Base-by-base conservation (phyloP, 306 rosid genomes). In the Quercus bicolor region DNA sequence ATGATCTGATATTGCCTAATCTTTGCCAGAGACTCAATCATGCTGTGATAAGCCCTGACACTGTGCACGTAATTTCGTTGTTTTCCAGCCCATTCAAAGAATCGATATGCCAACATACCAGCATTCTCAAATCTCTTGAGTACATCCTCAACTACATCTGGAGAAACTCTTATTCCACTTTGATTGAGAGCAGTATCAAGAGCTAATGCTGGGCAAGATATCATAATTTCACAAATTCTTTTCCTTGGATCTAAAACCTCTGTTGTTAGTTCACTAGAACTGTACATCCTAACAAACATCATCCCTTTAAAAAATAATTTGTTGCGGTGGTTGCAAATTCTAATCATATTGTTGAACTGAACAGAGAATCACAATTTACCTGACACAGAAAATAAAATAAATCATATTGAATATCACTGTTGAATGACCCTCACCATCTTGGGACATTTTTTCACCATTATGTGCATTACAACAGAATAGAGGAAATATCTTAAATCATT, bases 101-200 rank as follows among this genome's bases (percentile, higher is more conserved):
- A 91, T n/a, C 90, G 86, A 75, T 84, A 87, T 1, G 94, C 91
- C 5, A 92, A 84, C 94, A 94, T 87, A 28, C 96, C 97, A 0
- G 97, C 97, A 84, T 94, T 91, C 73, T 86, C 93, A 48, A 92
- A 92, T 53, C 87, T 84, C 75, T 72, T 68, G 52, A 94, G 97
- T 18, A 92, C 88, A n/a, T 79, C 83, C 77, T 94, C 97, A 2
- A 84, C 97, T 34, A 86, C 77, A 75, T 92, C 92, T 18, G 90
- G 90, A 13, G 91, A 82, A 73, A 91, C 88, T 79, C 86, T 87
- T 54, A 91, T 77, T 21, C 95, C 97, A 31, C 85, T 83, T 77
- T 91, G 97, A 68, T 91, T 85, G 31, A 94, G 98, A 55, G 95
- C 95, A 29, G 90, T 86, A 37, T 92, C 95, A 31, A 94, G 89